Percentiles rank a stretch among this genome's conserved stretches.
These are phyloP conservation scores for Fragilariopsis cylindrus DNA, from an alignment of 108 stramenopile species.

Conservation along the genomic window DNA sequence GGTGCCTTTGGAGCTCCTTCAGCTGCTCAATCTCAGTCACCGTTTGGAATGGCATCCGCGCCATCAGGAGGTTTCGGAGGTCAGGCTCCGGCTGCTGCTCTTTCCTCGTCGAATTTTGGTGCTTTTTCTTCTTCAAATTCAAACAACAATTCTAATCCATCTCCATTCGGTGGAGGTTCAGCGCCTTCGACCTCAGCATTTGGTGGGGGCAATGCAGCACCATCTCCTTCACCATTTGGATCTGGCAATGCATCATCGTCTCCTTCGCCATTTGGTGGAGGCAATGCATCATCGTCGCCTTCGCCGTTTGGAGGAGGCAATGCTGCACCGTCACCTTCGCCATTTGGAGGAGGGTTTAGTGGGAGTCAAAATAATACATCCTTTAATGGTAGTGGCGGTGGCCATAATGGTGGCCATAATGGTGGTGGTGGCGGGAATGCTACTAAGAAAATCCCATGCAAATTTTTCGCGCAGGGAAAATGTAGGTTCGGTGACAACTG, in stretches of 20 bases:
- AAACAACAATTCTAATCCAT: neutral
- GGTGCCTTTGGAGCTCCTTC: conserved; percentile 21
- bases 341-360: conserved; percentile 21
- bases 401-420: conserved; percentile 18
- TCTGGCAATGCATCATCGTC: conserved; percentile 6
- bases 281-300: neutral
- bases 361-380: conserved; percentile 5
- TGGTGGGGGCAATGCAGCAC: conserved; percentile 15
- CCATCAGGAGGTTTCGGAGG: conserved; percentile 2
- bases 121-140: neutral
- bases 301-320: conserved; percentile 31
- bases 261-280: conserved; percentile 28
- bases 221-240: conserved; percentile 18
- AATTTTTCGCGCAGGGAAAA: conserved; percentile 72
- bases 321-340: conserved; percentile 1
- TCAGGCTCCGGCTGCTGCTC: neutral
- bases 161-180: conserved; percentile 6
- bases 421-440: conserved; percentile 31
- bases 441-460: conserved; percentile 50
- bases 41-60: conserved; percentile 30
- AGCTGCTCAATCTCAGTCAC: conserved; percentile 20
- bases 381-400: conserved; percentile 29
- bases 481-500: conserved; percentile 74
- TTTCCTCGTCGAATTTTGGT: too few relatives aligned
- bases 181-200: conserved; percentile 14